These are phyloP conservation scores for Coprinopsis sp. DNA, from an alignment of 768 basidiomycete species.

Conservation along the genomic window DNA sequence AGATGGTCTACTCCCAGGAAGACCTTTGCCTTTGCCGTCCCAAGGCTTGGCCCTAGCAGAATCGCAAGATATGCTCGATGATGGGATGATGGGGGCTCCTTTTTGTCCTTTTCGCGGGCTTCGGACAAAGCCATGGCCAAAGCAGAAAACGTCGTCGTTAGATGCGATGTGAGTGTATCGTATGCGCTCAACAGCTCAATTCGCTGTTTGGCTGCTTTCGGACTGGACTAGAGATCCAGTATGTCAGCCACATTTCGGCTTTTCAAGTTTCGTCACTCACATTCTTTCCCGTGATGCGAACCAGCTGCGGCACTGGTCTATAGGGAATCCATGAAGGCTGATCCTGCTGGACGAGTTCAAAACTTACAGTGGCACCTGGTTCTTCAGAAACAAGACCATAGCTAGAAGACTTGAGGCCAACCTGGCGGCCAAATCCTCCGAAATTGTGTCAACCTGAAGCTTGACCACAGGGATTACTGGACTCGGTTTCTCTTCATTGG, in stretches of 20 bases:
- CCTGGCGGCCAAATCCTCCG: slow-evolving; percentile 56
- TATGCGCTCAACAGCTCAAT: slow-evolving; percentile 59
- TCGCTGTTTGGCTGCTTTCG: slow-evolving; percentile 53
- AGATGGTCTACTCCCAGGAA: slow-evolving; percentile 65
- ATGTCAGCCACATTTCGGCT: neutral
- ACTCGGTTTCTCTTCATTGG: neutral
- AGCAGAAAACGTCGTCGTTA: slow-evolving; percentile 69
- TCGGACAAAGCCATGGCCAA: slow-evolving; percentile 62
- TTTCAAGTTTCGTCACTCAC: slow-evolving; percentile 24
- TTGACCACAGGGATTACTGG: slow-evolving; percentile 28
- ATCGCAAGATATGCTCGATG: slow-evolving; percentile 53
- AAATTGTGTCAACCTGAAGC: slow-evolving; percentile 50
- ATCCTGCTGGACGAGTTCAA: neutral
- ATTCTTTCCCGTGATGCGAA: slow-evolving; percentile 45
- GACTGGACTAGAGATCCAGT: slow-evolving; percentile 28
- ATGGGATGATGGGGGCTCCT: neutral
- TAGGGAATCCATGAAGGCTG: neutral
- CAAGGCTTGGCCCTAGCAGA: slow-evolving; percentile 60
- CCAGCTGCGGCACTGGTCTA: slow-evolving; percentile 66
- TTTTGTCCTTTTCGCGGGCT: neutral
- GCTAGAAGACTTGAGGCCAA: slow-evolving; percentile 60
- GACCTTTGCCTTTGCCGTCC: slow-evolving; percentile 56
- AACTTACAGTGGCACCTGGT: slow-evolving; percentile 74
- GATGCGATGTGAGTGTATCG: slow-evolving; percentile 69
- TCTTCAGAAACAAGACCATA: slow-evolving; percentile 74